Base-by-base conservation (phyloP, 257 asterid genomes). In the Leptodermis oblonga region DNA sequence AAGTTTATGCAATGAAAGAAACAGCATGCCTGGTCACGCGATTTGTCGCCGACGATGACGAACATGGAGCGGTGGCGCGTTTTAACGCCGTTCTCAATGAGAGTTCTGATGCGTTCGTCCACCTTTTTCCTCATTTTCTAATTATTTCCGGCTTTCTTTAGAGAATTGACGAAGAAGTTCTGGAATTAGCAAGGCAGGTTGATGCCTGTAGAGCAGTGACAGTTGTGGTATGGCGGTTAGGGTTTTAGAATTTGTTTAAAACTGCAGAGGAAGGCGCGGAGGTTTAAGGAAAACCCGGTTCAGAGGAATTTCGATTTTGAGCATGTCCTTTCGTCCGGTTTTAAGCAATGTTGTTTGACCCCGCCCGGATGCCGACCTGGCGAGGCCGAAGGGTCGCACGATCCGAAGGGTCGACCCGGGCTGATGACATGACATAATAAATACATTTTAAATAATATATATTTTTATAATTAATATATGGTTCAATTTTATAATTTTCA, bases 51-150 rank as follows among this genome's bases (percentile, higher is more conserved):
- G 49, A 94, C 70, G 26, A 94, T 82, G 79, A 94, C 88, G 76
- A 94, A 86, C 84, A 94, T 81, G 62, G 99, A 94, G 48, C 99
- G 95, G 69, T 91, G 97, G 22, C 96, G 95, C 55, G 80, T 70
- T 73, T 83, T 88, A 68, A 87, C 96, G 56, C 99, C 97, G 76
- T 94, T 94, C 52, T 89, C 96, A n/a, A 94, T 94, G 39, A 90
- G 81, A 33, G 96, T 87, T 70, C 96, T 69, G 62, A 94, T 89
- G 56, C 96, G 95, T 53, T 88, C 95, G 79, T 91, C 96, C 30
- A 91, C 92, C 71, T 86, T 94, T 72, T 83, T 89, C 89, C 90
- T 85, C 99, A 90, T 90, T 20, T 49, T 75, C 25, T 30, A 10
- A 34, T 6, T 46, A 39, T 31, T 22, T 73, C 48, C 39, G 7